phyloP scores from a whole-genome alignment of 2,329 filamentous ascomycete species.

The Purpureocillium lavendulum region DNA sequence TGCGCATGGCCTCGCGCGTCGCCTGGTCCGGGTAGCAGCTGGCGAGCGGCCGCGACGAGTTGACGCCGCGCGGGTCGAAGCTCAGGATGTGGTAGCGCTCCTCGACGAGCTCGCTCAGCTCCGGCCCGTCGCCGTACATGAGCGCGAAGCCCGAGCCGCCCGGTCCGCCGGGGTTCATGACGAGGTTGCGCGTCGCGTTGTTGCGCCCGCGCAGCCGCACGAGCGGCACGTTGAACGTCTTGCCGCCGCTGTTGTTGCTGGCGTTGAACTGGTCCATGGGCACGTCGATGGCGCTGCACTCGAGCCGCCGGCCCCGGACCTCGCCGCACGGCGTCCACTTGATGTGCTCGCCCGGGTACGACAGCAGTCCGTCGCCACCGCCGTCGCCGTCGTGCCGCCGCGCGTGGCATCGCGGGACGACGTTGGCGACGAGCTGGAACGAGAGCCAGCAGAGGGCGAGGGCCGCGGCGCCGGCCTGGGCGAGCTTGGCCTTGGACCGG shows the following conservation, averaged over 20 bases:
- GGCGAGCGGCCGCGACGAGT: constrained; percentile 18
- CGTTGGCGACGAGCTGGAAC: no score
- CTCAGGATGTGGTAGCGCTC: constrained; percentile 36
- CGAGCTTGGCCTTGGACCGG: no score
- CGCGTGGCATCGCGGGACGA: no score
- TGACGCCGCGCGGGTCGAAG: constrained; percentile 40
- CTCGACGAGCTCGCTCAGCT: constrained; percentile 25
- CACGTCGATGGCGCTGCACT: constrained; percentile 34
- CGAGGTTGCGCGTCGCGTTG: constrained; percentile 32
- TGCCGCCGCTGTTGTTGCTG: constrained; percentile 17
- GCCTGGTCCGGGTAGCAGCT: constrained; percentile 29
- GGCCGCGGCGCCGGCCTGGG: no score
- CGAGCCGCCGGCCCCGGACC: constrained; percentile 24
- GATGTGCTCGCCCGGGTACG: constrained; percentile 26
- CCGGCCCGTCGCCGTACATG: constrained; percentile 23
- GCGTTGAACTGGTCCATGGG: constrained; percentile 37
- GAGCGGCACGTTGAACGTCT: constrained; percentile 34
- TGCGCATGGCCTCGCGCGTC: constrained; percentile 18
- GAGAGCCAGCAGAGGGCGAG: no score
- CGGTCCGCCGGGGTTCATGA: constrained; percentile 40
- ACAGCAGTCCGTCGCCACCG: not conserved
- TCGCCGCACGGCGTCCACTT: constrained; percentile 30
- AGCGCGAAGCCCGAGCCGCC: constrained; percentile 32
- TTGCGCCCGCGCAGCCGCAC: constrained; percentile 31
- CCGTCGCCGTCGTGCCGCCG: no score